Base-by-base conservation (phyloP, 108 stramenopile species). In the Cylindrotheca fusiformis region DNA sequence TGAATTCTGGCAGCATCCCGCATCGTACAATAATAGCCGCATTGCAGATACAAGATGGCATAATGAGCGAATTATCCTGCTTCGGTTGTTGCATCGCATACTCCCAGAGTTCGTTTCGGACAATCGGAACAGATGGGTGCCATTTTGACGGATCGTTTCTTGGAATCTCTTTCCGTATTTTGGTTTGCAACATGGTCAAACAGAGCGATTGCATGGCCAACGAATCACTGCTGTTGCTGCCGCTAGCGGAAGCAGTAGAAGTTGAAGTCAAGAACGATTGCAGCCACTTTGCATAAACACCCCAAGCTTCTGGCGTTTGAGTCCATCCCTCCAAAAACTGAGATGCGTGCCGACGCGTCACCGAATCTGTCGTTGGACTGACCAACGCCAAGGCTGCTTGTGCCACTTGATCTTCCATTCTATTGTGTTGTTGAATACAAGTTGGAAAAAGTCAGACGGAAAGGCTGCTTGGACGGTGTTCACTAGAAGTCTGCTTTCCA, bases 261-360 rank as follows among this genome's bases (percentile, higher is more conserved):
- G n/a, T n/a, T n/a, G n/a, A n/a, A 32, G 30, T 25, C 31, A 20
- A 32, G 52, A 55, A 67, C 19, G 52, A 49, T 20, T 22, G 29
- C 21, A 63, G 52, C 71, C 75, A 68, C 50, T 65, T 54, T 2
- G 60, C 48, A 50, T 81, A 77, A 2, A 76, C 63, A 28, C 54
- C 65, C 72, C 75, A 74, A 4, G 71, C 71, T 19, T 59, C 68
- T 18, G 62, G 61, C n/a, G 58, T 67, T 47, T 26, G 24, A 20
- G 70, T 81, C 75, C 75, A 81, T 55, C 60, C 50, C 44, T 81
- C 79, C 48, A 81, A 49, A 32, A 73, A 81, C 32, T 56, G 44
- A 2, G 79, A 81, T 1, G 79, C 79, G 10, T 66, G 45, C 17
- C 75, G 28, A 24, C 79, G 75, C 14, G 55, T 69, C 31, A 30